Conservation (phyloP, 192 early-diverging fungal genomes). For the Rhizophlyctis rosea region DNA sequence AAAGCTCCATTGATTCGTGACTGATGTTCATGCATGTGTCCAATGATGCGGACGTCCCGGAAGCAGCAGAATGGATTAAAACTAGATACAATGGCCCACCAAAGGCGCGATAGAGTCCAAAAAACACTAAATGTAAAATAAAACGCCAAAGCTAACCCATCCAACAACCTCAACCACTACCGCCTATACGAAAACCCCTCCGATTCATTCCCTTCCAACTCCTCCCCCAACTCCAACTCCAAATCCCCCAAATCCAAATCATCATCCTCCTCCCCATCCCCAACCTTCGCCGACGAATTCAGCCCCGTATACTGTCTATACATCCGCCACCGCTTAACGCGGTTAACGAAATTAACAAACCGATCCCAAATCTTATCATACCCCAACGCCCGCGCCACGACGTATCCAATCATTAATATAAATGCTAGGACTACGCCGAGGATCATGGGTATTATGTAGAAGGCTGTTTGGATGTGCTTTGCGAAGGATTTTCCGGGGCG, state of each 20-base stretch:
- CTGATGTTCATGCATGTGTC: no score
- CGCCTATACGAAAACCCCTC: no score
- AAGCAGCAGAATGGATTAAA: no score
- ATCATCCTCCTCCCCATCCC: constrained; percentile 18
- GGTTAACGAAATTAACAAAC: constrained; percentile 9
- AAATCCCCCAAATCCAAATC: constrained; percentile 22
- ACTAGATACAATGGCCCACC: no score
- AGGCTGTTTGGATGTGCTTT: constrained; percentile 17
- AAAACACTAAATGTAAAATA: no score
- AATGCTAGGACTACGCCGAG: constrained; percentile 12
- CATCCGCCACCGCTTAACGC: constrained; percentile 19
- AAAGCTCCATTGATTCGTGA: no score
- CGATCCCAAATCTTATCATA: constrained; percentile 31
- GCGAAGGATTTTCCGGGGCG: constrained; percentile 12
- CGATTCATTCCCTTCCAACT: no score
- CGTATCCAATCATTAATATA: constrained; percentile 10
- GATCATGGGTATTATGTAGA: constrained; percentile 12
- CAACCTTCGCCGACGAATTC: constrained; percentile 11
- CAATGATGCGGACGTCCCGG: no score
- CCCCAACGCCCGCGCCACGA: constrained; percentile 19
- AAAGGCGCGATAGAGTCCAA: no score
- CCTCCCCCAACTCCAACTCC: constrained; percentile 11
- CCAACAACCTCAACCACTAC: no score
- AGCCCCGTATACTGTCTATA: constrained; percentile 7
- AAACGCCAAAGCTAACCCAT: no score